Percentiles rank a stretch among this genome's conserved stretches.
These are phyloP conservation scores for Pseudofabraea citricarpa DNA, from an alignment of 2,329 filamentous ascomycete species.

Conservation along the genomic window DNA sequence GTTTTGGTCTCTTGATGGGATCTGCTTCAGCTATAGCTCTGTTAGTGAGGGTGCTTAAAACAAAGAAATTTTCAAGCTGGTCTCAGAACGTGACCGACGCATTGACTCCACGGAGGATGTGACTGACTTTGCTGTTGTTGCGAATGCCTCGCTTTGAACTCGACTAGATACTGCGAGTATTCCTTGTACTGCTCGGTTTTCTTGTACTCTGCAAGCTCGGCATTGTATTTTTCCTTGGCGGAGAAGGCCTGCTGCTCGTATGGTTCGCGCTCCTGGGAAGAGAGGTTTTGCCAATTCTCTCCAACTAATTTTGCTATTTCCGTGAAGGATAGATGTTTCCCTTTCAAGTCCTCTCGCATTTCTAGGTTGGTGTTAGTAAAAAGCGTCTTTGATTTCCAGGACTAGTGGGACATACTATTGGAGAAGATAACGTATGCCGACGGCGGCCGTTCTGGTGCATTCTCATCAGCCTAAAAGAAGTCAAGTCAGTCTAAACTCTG, in stretches of 20 bases:
- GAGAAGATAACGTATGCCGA: slow-evolving; percentile 85
- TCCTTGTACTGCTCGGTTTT: slow-evolving; percentile 65
- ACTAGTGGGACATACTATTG: slow-evolving; percentile 56
- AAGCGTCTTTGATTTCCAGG: background rate
- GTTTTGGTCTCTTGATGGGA: slow-evolving; percentile 24
- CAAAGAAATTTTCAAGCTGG: background rate
- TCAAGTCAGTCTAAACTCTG: slow-evolving; percentile 8
- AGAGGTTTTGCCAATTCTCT: slow-evolving; percentile 74
- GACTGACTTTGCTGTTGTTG: slow-evolving; percentile 47
- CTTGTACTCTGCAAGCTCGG: slow-evolving; percentile 70
- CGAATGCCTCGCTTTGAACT: slow-evolving; percentile 72
- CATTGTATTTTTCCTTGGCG: slow-evolving; percentile 73
- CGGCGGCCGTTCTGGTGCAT: slow-evolving; percentile 73
- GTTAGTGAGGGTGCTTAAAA: slow-evolving; percentile 2
- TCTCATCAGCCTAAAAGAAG: slow-evolving; percentile 59
- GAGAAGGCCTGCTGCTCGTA: slow-evolving; percentile 68
- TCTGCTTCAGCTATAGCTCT: slow-evolving; percentile 18
- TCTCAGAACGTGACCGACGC: background rate
- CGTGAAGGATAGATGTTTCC: slow-evolving; percentile 72
- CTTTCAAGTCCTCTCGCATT: slow-evolving; percentile 73
- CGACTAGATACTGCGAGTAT: slow-evolving; percentile 68
- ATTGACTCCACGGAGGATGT: background rate
- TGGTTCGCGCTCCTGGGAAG: slow-evolving; percentile 61
- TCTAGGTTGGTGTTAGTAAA: slow-evolving; percentile 38
- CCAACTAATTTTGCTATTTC: slow-evolving; percentile 80